Base-by-base conservation (phyloP, 2,329 filamentous ascomycete species). In the Alternaria sp. region DNA sequence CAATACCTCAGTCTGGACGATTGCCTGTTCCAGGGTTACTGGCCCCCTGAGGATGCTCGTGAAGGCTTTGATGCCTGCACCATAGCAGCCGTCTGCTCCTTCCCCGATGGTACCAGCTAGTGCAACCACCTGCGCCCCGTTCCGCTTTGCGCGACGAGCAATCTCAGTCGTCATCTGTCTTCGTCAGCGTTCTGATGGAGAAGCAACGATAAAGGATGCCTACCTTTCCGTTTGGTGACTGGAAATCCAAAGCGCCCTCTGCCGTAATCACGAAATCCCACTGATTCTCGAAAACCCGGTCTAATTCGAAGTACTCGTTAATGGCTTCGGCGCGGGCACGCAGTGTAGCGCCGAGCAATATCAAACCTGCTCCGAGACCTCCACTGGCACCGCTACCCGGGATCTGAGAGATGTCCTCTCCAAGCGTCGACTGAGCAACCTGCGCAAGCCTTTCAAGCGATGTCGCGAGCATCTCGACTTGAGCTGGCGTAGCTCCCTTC, bases 191-290 rank as follows among this genome's bases (percentile, higher is more conserved):
- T 19, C 8, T 25, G 17, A 12, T 23, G 17, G 32, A 49, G 17
- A 8, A 40, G 17, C 30, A 3, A 32, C 45, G 21, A 30, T 10
- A 51, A 32, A 28, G 26, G 36, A 6, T 32, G 21, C 32, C 32
- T 13, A 57, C 59, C 61, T 54, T 87, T 3, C 85, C 85, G 46
- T 80, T 76, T 0, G 84, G 81, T 0, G 84, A 86, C 65, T 86
- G 85, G 49, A 81, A 79, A 65, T 87, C 85, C 15, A 87, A 80
- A 10, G 83, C 83, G 1, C 85, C 85, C 68, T 87, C 85, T 2
- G 84, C 85, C 0, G 85, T 87, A 65, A 87, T 78, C 0, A 86
- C 83, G 8, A 87, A 78, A 61, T 87, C 82, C 65, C 83, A 85
- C 21, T 69, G 65, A 26, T 81, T 71, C 13, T 81, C 78, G 57